A percentile compares a stretch with the other conserved stretches of the same genome.
Conservation (phyloP, 1,284 basidiomycete genomes). For the Porodaedalea pini region DNA sequence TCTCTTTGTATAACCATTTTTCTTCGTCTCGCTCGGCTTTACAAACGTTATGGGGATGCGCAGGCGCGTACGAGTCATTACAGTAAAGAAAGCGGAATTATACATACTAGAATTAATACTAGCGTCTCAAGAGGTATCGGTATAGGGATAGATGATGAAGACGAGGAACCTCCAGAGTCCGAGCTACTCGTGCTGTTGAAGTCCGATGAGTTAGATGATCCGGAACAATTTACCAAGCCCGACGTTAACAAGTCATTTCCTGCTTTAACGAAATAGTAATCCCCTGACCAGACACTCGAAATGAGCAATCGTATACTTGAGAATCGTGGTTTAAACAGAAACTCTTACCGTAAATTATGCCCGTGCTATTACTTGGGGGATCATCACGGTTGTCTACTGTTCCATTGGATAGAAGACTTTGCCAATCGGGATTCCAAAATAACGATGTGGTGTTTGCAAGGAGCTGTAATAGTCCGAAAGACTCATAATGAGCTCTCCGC, state of each 20-base stretch:
- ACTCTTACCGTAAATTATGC: slow-evolving; percentile 57
- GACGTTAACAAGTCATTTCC: slow-evolving; percentile 13
- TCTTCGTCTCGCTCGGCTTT: not conserved
- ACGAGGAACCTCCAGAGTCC: not conserved
- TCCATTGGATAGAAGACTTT: slow-evolving; percentile 62
- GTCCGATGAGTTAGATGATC: not conserved
- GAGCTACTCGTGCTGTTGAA: not conserved
- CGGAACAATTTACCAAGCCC: slow-evolving; percentile 11
- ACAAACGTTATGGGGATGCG: not conserved
- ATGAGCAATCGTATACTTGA: not conserved
- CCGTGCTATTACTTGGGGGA: slow-evolving; percentile 52
- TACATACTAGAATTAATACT: not conserved
- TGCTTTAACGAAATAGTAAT: slow-evolving; percentile 39
- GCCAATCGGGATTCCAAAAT: slow-evolving; percentile 55
- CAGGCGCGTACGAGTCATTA: not conserved
- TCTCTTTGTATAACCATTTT: slow-evolving; percentile 5
- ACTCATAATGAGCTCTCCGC: not conserved
- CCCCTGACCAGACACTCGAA: slow-evolving; percentile 28
- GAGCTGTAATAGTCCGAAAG: slow-evolving; percentile 35
- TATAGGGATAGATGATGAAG: not conserved
- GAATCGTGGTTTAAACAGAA: not conserved
- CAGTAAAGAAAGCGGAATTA: not conserved
- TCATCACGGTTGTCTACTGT: slow-evolving; percentile 54
- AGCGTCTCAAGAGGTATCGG: not conserved
- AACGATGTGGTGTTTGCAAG: slow-evolving; percentile 47